A percentile compares a stretch with the other conserved stretches of the same genome.
Conservation (phyloP, 164 flowering plant genomes). For the Vitis rupestris region DNA sequence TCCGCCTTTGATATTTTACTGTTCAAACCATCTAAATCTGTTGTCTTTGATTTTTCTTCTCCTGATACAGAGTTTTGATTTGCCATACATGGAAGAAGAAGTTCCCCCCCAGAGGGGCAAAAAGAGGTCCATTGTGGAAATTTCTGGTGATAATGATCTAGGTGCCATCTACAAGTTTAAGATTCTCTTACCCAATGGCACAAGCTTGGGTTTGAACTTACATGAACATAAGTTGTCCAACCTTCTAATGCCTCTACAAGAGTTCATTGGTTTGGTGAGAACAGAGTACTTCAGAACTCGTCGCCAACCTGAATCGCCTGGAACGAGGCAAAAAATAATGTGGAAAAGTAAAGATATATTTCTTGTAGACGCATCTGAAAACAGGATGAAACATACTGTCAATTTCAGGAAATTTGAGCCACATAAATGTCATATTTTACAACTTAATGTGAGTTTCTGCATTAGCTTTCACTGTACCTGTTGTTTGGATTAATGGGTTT, state of each 20-base stretch:
- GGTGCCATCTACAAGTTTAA: constrained; percentile 43
- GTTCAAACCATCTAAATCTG: too few species aligned
- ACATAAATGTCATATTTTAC: constrained; percentile 31
- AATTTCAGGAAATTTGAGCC: constrained; percentile 35
- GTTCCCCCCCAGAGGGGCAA: not conserved
- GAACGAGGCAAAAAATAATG: constrained; percentile 9
- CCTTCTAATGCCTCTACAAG: constrained; percentile 20
- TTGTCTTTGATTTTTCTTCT: not conserved
- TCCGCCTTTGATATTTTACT: too few species aligned
- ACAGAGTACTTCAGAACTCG: constrained; percentile 17
- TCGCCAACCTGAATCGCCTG: not conserved
- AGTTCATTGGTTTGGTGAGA: constrained; percentile 33
- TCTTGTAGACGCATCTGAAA: constrained; percentile 45
- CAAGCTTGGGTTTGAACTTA: constrained; percentile 23
- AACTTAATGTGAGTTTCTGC: constrained; percentile 48
- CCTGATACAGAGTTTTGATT: not conserved
- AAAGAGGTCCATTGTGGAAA: constrained; percentile 10
- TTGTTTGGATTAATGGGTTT: not conserved
- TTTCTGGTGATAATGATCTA: not conserved
- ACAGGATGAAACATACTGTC: constrained; percentile 17
- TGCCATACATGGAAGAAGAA: not conserved
- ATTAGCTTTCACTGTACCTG: not conserved
- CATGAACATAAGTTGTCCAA: constrained; percentile 12
- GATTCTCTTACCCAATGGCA: constrained; percentile 57
- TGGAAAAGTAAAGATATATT: constrained; percentile 40